A percentile compares a stretch with the other conserved stretches of the same genome.
Conservation (phyloP, 2,329 filamentous ascomycete genomes). For the Fusarium coffeatum region DNA sequence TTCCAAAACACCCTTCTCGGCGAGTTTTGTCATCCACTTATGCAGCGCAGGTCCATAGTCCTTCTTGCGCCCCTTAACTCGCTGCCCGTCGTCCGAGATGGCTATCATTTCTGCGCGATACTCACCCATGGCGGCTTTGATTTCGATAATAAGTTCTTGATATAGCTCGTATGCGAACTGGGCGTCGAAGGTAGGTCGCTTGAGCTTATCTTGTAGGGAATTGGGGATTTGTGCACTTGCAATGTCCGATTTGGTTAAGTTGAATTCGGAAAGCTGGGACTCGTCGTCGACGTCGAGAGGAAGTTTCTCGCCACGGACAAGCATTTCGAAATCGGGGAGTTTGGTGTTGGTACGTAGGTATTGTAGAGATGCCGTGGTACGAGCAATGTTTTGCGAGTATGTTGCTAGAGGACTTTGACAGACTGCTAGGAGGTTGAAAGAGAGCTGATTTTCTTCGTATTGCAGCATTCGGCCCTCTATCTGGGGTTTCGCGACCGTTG, state of each 20-base stretch:
- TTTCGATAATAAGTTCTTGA: conserved; percentile 54
- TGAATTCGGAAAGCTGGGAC: conserved; percentile 48
- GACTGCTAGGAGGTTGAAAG: conserved; percentile 83
- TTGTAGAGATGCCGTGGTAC: conserved; percentile 55
- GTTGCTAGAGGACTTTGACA: conserved; percentile 71
- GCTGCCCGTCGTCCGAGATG: conserved; percentile 62
- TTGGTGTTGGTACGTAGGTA: conserved; percentile 52
- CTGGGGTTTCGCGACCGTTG: conserved; percentile 70
- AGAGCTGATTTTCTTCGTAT: conserved; percentile 72
- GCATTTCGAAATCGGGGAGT: conserved; percentile 34
- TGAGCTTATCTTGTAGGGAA: conserved; percentile 26
- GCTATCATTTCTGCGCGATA: conserved; percentile 62
- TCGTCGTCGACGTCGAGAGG: conserved; percentile 42
- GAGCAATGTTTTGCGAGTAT: conserved; percentile 60
- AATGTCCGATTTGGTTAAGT: conserved; percentile 45
- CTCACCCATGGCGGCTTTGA: conserved; percentile 56
- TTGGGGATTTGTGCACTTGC: conserved; percentile 35
- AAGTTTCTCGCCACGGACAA: conserved; percentile 38
- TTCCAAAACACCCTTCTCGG: conserved; percentile 71
- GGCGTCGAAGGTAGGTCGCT: conserved; percentile 10
- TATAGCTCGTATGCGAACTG: conserved; percentile 52
- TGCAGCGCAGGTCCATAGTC: conserved; percentile 79
- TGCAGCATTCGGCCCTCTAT: conserved; percentile 76
- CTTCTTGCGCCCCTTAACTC: conserved; percentile 66
- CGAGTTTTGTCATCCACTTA: conserved; percentile 75